A percentile compares a stretch with the other conserved stretches of the same genome.
Evolutionary conservation across 2,329 filamentous ascomycete genomes (phyloP).

Genomic region (Clonostachys byssicola): DNA sequence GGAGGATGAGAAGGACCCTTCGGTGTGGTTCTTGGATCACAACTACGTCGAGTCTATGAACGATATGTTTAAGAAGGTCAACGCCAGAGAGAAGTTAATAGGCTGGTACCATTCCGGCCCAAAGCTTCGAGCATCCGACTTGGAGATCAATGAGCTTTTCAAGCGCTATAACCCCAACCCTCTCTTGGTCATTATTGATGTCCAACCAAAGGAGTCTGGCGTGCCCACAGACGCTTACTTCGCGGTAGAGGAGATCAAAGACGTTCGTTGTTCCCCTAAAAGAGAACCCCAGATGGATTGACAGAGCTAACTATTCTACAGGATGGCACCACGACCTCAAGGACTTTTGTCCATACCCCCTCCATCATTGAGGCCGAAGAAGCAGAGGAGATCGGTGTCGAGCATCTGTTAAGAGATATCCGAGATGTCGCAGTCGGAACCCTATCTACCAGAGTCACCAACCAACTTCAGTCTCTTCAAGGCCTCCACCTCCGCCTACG

Average conservation of each 20-base stretch:
- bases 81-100: slow-evolving; percentile 96
- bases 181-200: slow-evolving; percentile 94
- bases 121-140: slow-evolving; percentile 91
- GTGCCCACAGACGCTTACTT: slow-evolving; percentile 99
- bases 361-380: slow-evolving; percentile 99
- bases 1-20: slow-evolving; percentile 97
- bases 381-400: slow-evolving; percentile 97
- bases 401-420: slow-evolving; percentile 96
- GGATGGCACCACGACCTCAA: slow-evolving; percentile 95
- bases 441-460: slow-evolving; percentile 92
- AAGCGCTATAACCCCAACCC: slow-evolving; percentile 98
- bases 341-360: slow-evolving; percentile 97
- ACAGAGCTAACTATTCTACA: slow-evolving; percentile 26
- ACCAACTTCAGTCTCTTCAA: slow-evolving; percentile 95
- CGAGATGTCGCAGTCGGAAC: slow-evolving; percentile 97
- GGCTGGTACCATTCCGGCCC: slow-evolving; percentile 99
- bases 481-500: slow-evolving; percentile 90
- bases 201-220: slow-evolving; percentile 95
- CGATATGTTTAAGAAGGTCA: slow-evolving; percentile 99
- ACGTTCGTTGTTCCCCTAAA: slow-evolving; percentile 59
- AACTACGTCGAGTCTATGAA: slow-evolving; percentile 99
- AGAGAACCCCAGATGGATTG: neutral
- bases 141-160: slow-evolving; percentile 99
- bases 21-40: slow-evolving; percentile 98
- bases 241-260: slow-evolving; percentile 98